phyloP scores from a whole-genome alignment of 805 yeast genomes.

The Candida patagonica region DNA sequence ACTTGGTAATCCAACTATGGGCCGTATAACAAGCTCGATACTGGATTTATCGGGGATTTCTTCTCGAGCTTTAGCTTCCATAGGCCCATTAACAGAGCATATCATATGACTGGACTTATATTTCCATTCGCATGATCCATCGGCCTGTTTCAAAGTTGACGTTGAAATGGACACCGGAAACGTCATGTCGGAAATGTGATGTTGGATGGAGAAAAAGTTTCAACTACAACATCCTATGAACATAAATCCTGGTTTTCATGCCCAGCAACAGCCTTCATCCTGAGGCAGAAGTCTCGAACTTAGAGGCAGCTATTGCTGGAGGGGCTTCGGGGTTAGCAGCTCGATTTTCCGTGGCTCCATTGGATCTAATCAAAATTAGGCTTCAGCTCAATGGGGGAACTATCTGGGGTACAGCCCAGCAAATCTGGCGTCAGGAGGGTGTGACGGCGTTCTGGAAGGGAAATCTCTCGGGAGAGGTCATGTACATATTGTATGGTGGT shows the following conservation, averaged over 20 bases:
- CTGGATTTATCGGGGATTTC: constrained; percentile 74
- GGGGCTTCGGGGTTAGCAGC: constrained; percentile 58
- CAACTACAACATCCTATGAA: background rate
- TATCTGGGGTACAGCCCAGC: constrained; percentile 26
- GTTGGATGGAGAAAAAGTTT: background rate
- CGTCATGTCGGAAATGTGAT: background rate
- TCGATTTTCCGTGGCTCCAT: constrained; percentile 61
- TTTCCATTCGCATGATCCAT: constrained; percentile 64
- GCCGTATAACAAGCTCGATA: constrained; percentile 69
- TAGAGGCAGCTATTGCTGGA: constrained; percentile 58
- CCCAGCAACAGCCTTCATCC: constrained; percentile 5
- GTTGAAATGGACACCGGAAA: background rate
- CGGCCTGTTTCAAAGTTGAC: constrained; percentile 45
- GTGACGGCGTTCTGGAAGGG: constrained; percentile 87
- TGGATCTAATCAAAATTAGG: constrained; percentile 75
- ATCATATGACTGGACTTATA: constrained; percentile 49
- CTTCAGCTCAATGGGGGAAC: constrained; percentile 45
- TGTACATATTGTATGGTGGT: constrained; percentile 81
- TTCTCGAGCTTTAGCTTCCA: constrained; percentile 74
- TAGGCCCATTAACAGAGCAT: constrained; percentile 82
- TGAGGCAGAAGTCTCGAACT: constrained; percentile 44
- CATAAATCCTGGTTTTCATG: background rate
- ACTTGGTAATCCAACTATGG: constrained; percentile 64
- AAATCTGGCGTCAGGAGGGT: constrained; percentile 57
- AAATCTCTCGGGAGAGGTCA: constrained; percentile 79